Evolutionary conservation across 768 basidiomycete genomes (phyloP), one percentile per base, ranked within the genome.

Genomic region (Heimioporus sp.): DNA sequence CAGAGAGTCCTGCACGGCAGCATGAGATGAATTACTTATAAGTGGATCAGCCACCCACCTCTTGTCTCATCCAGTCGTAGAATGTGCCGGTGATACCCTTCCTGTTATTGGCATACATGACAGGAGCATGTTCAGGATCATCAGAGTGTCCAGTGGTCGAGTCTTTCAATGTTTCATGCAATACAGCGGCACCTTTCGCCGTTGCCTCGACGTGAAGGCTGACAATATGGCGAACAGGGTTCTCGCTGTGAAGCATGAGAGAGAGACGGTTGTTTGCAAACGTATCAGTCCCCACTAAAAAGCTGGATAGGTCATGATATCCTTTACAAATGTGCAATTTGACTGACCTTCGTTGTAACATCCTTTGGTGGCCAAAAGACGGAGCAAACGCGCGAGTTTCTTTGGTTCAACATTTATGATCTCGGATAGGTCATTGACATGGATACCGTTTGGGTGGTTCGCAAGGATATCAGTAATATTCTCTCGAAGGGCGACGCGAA

Each of bases 231-330:
- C 48, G 52, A 28, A 59, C 55, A 24, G 66, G 54, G 28, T 68
- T 59, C 20, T 60, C 43, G 12, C 53, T 56, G 28, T 58, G 62
- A 6, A 73, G 55, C 35, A 59, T 58, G 9, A 66, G 39, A n/a
- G 69, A 28, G 8, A 73, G 57, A 0, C 69, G 68, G 42, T 66
- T 73, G 55, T 73, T 73, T 19, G 68, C 57, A 47, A 70, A 74
- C 0, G 64, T 63, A 31, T 70, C 59, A 5, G 48, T 52, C 15
- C 60, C 51, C 24, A 73, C 71, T 74, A 45, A 39, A 40, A 19
- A 9, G 15, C 11, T 0, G 10, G 35, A 31, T 50, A 11, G 46
- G 42, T n/a, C 24, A 19, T 24, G 10, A 0, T 12, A 19, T 48
- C 41, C 38, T 28, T 46, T 1, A 21, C 12, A 9, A 24, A 44